Base-by-base conservation (phyloP, 2,329 filamentous ascomycete species). In the Hypomyces perniciosus region DNA sequence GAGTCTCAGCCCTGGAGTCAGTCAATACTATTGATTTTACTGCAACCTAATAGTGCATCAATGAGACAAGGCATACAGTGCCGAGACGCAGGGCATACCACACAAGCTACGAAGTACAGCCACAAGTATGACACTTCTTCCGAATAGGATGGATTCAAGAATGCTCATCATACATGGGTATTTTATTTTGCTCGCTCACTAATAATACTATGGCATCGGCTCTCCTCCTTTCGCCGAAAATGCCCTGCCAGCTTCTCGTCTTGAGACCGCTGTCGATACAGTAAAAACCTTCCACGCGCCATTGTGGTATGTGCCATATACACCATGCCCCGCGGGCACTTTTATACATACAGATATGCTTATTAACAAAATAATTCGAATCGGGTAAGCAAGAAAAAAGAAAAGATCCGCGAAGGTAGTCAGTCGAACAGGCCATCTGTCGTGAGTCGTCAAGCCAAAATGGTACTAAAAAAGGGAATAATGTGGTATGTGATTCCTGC, bases 401-500 rank as follows among this genome's bases (percentile, higher is more conserved):
- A 46, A 38, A 46, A 41, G 13, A 35, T 40, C 39, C 42, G 40
- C 41, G 44, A 34, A 48, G 34, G 39, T 40, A 48, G 42, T 40
- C 28, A 20, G 20, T 20, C 12, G 26, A 46, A 34, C 33, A 48
- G 51, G 47, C 48, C 44, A 28, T 53, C 51, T 41, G 44, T 48
- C 45, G 30, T 46, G 26, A 49, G 8, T 55, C 54, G 41, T 56
- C 44, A 39, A 45, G 46, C 55, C 54, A 50, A 45, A 51, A 46
- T 53, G 49, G 31, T 54, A 33, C 45, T 49, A 56, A 48, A 50
- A 45, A 56, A 45, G 54, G 52, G 33, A 30, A 51, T 46, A 37
- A 38, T 38, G 38, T 44, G 51, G 43, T 43, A 46, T 52, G 51
- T 60, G 49, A 58, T 53, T 50, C 53, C 45, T 54, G 33, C 57